Percentiles rank a stretch among this genome's conserved stretches.
phyloP scores from a whole-genome alignment of 352 stramenopile species.

The Pythium oligandrum region DNA sequence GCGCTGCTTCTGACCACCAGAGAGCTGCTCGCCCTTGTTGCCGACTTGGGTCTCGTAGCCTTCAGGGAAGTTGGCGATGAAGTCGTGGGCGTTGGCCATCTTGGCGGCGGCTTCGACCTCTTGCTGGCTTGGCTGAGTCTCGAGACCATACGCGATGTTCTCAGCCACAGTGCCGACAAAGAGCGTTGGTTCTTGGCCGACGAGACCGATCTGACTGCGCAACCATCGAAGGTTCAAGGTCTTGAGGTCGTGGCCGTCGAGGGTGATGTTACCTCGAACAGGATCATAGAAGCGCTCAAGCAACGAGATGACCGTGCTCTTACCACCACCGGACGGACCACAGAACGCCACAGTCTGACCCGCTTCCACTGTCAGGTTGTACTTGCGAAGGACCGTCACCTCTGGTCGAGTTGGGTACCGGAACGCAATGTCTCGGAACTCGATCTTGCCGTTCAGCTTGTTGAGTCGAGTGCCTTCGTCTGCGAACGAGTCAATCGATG shows the following conservation, averaged over 20 bases:
- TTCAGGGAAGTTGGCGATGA: conserved; percentile 89
- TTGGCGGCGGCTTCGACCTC: conserved; percentile 87
- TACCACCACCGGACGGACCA: conserved; percentile 1
- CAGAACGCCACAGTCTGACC: conserved; percentile 49
- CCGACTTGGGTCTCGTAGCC: conserved; percentile 92
- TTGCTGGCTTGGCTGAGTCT: conserved; percentile 31
- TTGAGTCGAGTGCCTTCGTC: conserved; percentile 9
- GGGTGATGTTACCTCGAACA: conserved; percentile 33
- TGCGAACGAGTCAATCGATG: conserved; percentile 29
- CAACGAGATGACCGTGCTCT: conserved; percentile 12
- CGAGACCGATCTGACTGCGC: conserved; percentile 45
- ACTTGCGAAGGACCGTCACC: conserved; percentile 65
- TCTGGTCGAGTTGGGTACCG: conserved; percentile 60
- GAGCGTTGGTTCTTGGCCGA: conserved; percentile 44
- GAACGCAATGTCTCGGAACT: conserved; percentile 67
- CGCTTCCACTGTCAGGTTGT: conserved; percentile 72
- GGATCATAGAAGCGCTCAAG: conserved; percentile 72
- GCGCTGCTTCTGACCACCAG: conserved; percentile 61
- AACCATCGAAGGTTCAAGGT: conserved; percentile 52
- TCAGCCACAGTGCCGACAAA: conserved; percentile 61
- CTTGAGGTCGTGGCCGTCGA: conserved; percentile 69
- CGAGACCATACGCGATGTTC: conserved; percentile 60
- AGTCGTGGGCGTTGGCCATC: conserved; percentile 91
- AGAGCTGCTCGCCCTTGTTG: conserved; percentile 85
- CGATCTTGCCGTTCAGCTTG: conserved; percentile 26